These are phyloP conservation scores for Annona cherimola DNA, from an alignment of 164 flowering plant genomes.

Conservation along the genomic window DNA sequence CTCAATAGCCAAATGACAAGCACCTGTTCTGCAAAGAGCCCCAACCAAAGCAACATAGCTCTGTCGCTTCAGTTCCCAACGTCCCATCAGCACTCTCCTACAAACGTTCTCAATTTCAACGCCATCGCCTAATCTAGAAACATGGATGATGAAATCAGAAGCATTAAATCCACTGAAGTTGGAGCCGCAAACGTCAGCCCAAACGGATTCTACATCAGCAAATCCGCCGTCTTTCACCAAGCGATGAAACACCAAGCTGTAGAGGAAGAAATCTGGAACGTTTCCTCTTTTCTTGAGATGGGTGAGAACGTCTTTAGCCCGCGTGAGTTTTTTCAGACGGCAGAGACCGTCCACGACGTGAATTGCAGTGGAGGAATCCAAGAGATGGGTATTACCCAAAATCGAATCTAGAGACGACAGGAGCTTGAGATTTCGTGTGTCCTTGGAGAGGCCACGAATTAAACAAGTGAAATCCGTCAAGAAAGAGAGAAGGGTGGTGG, in stretches of 20 bases:
- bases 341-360: slow-evolving; percentile 26
- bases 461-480: slow-evolving; percentile 14
- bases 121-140: slow-evolving; percentile 25
- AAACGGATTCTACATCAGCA: slow-evolving; percentile 25
- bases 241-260: slow-evolving; percentile 28
- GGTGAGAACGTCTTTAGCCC: slow-evolving; percentile 24
- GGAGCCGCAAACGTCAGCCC: slow-evolving; percentile 27
- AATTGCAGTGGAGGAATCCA: slow-evolving; percentile 27
- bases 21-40: slow-evolving; percentile 30
- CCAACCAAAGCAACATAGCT: slow-evolving; percentile 34
- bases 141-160: slow-evolving; percentile 23
- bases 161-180: slow-evolving; percentile 12
- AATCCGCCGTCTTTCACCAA: slow-evolving; percentile 27
- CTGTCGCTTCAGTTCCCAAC: slow-evolving; percentile 20
- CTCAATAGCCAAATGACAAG: slow-evolving; percentile 17
- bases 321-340: slow-evolving; percentile 26
- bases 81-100: slow-evolving; percentile 26
- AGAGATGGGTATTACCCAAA: slow-evolving; percentile 15
- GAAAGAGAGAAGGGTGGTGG: slow-evolving; percentile 6
- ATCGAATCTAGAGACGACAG: slow-evolving; percentile 22
- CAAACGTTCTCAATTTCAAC: slow-evolving; percentile 20
- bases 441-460: slow-evolving; percentile 15
- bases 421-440: slow-evolving; percentile 21
- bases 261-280: slow-evolving; percentile 23
- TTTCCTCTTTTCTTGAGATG: slow-evolving; percentile 20